Evolutionary conservation across 2,329 filamentous ascomycete genomes (phyloP), one percentile per base, ranked within the genome.

Genomic region (Mycosphaerella arachidis): DNA sequence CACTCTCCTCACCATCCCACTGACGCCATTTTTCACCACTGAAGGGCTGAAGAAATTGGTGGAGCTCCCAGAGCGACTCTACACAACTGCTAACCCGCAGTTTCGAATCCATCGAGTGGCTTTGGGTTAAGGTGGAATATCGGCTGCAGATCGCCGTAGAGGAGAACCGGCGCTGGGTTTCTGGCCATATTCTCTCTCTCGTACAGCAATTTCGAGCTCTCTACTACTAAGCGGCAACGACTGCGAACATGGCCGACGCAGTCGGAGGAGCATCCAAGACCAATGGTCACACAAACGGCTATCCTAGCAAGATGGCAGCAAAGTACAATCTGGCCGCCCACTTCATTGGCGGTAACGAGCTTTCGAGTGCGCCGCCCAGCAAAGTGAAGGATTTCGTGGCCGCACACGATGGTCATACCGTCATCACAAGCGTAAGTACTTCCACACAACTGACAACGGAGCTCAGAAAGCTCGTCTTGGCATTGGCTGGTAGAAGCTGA

Each of bases 351-450:
- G 93, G 94, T 66, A 97, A 96, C 81, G 85, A 87, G 74, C 79
- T 99, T 65, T 86, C 86, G 66, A 89, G 89, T 74, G 94, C 94
- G 54, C 79, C 89, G 48, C 84, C 92, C 40, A 89, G 92, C 75
- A 89, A 87, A 72, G 91, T 99, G 64, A 97, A 96, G 84, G 93
- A 99, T 77, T 99, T 97, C 79, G 93, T 99, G 52, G 86, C 90
- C 55, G 82, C 84, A 62, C 84, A 96, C 77, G 90, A 92, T 72
- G 94, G 94, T 63, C 94, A 99, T 83, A 97, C 94, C 20, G 93
- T 97, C 76, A 99, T 99, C 74, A 96, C 91, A 72, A 97, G 92
- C 75, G 94, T 97, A 78, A 82, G 91, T 77, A 50, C 55, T 31
- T n/a, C 29, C 48, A 37, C 40, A 37, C n/a, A 9, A 37, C 20